phyloP scores from a whole-genome alignment of 1,139 yeast species.

The Suhomyces anneliseae region DNA sequence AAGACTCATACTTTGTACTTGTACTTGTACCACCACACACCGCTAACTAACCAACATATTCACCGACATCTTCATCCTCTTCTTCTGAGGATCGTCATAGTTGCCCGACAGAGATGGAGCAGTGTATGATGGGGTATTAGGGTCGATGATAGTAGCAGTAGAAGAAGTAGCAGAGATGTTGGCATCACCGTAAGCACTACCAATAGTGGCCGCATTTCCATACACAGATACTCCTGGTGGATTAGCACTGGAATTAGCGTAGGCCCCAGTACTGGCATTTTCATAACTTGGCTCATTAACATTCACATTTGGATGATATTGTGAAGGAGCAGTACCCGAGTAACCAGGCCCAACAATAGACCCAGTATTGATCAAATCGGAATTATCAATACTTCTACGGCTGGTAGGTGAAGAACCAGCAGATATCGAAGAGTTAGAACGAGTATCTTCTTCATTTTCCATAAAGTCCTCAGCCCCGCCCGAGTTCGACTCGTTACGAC shows the following conservation, averaged over 20 bases:
- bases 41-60: slow-evolving; percentile 43
- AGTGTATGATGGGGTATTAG: background rate
- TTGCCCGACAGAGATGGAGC: slow-evolving; percentile 4
- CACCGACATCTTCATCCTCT: slow-evolving; percentile 46
- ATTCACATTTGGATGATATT: too few species aligned
- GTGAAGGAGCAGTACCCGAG: too few species aligned
- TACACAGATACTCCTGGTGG: background rate
- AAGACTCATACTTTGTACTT: too few species aligned
- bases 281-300: background rate
- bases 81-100: slow-evolving; percentile 32
- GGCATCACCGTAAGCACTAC: background rate
- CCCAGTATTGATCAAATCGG: slow-evolving; percentile 6
- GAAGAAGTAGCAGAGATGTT: background rate
- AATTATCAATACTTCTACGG: slow-evolving; percentile 11
- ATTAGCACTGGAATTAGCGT: too few species aligned
- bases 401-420: slow-evolving; percentile 7
- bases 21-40: too few species aligned
- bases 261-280: background rate
- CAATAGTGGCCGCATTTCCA: background rate
- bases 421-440: slow-evolving; percentile 1
- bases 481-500: slow-evolving; percentile 17
- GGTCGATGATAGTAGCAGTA: background rate
- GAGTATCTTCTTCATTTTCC: slow-evolving; percentile 4
- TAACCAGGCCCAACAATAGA: background rate
- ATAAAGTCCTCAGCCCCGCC: background rate